Evolutionary conservation across 148 eudicot species (phyloP), one percentile per base, ranked within the genome.

Genomic region (Amaranthus hypochondriacus): DNA sequence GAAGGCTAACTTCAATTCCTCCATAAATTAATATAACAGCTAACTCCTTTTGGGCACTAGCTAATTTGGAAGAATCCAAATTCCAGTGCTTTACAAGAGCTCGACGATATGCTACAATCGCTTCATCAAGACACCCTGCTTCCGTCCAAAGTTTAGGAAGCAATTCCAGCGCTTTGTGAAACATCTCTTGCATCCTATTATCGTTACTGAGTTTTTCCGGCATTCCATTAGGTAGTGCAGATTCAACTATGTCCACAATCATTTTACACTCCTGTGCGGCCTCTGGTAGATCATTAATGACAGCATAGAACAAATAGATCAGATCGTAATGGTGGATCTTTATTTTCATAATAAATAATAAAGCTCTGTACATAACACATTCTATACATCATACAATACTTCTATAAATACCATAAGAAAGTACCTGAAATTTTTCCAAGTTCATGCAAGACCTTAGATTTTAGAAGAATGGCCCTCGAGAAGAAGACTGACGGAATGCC

Each of bases 401-500:
- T 73, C 56, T 21, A 60, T 68, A 4, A 18, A 57, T 53, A 50
- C 13, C 56, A 54, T n/a, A n/a, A 57, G 63, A 39, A 70, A 56
- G 64, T 83, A 95, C 98, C 98, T 95, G 83, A 79, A 74, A 85
- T 72, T 60, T 83, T 77, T 48, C 94, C 88, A 48, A 95, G 90
- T 75, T 89, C 88, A 42, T 85, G 80, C 66, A 92, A 78, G 21
- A 93, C 91, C 70, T 85, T 95, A 56, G 98, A 85, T 85, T 95
- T 92, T 2, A 95, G 92, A 60, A 92, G 75, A 73, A 90, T 85
- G 71, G 97, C 96, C 96, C 83, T 95, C 98, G 49, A 92, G 92
- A 69, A 95, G 85, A 48, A 95, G 81, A 85, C 96, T 89, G 59
- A 95, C 96, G 12, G 98, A 95, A 83, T 89, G 96, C 87, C 93